Conservation (phyloP, 2,329 filamentous ascomycete species). For the Arachnopeziza araneosa region DNA sequence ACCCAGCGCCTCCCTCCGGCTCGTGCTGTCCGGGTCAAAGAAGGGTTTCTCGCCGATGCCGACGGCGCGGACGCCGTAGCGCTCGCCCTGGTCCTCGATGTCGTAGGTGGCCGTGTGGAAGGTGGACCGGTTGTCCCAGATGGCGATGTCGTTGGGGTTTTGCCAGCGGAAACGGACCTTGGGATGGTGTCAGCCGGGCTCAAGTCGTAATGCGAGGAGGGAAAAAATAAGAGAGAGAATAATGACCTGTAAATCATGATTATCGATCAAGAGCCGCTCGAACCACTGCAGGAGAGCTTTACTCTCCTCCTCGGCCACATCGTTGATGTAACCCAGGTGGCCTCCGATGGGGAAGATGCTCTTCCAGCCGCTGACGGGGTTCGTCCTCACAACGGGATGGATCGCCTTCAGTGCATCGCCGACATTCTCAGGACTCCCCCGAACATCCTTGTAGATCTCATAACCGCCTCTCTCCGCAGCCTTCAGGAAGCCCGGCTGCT, state of each 20-base stretch:
- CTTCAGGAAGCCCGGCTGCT: conserved; percentile 44
- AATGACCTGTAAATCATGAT: conserved; percentile 49
- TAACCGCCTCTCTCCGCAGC: conserved; percentile 36
- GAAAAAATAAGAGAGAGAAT: background rate
- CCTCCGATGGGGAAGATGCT: conserved; percentile 46
- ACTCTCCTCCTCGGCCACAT: conserved; percentile 43
- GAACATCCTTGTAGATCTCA: background rate
- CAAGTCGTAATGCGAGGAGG: background rate
- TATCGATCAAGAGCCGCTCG: conserved; percentile 43
- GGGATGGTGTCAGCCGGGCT: background rate
- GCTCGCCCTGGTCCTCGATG: conserved; percentile 41
- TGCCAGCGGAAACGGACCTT: conserved; percentile 27
- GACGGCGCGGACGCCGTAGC: conserved; percentile 43
- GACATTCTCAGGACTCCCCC: conserved; percentile 44
- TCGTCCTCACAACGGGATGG: conserved; percentile 50
- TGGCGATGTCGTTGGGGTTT: conserved; percentile 36
- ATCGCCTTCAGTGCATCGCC: conserved; percentile 42
- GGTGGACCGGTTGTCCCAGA: conserved; percentile 52
- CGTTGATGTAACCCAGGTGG: conserved; percentile 47
- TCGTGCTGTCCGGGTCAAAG: conserved; percentile 41
- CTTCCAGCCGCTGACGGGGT: conserved; percentile 54
- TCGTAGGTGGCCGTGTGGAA: conserved; percentile 52
- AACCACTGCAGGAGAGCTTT: conserved; percentile 47
- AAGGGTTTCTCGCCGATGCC: conserved; percentile 46
- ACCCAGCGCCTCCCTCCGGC: conserved; percentile 36